Percentiles rank a stretch among this genome's conserved stretches.
Evolutionary conservation across 2,329 filamentous ascomycete species (phyloP).

Genomic region (Talaromyces sp.): DNA sequence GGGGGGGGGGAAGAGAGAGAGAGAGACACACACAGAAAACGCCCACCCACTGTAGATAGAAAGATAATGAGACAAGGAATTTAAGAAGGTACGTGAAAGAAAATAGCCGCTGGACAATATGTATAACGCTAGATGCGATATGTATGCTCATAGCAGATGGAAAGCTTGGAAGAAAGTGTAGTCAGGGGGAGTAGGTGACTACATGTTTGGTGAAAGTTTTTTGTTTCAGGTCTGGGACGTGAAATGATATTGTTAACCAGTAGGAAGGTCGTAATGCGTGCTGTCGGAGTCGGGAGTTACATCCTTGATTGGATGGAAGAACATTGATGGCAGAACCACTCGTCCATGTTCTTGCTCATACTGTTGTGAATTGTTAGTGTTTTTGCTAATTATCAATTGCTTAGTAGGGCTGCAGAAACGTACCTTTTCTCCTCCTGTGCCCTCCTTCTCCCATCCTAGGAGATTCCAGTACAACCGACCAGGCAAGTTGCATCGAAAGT

Average conservation of each 20-base stretch:
- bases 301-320: constrained; percentile 27
- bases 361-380: constrained; percentile 2
- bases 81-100: constrained; percentile 3
- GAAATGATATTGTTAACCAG: constrained; percentile 8
- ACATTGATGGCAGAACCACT: constrained; percentile 23
- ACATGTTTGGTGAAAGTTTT: neutral
- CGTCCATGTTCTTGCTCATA: constrained; percentile 17
- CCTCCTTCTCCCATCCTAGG: constrained; percentile 25
- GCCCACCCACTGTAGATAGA: neutral
- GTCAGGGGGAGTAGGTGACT: neutral
- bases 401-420: neutral
- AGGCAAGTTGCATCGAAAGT: constrained; percentile 26
- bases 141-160: constrained; percentile 5
- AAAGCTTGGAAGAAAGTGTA: neutral
- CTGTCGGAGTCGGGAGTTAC: constrained; percentile 15
- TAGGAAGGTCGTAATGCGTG: constrained; percentile 13
- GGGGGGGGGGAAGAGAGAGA: too few species aligned
- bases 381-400: neutral
- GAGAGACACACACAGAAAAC: neutral
- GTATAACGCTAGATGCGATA: constrained; percentile 11
- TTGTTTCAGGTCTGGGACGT: neutral
- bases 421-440: constrained; percentile 12
- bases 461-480: constrained; percentile 27
- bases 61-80: neutral
- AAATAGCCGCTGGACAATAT: constrained; percentile 9